A percentile compares a stretch with the other conserved stretches of the same genome.
Evolutionary conservation across 768 basidiomycete species (phyloP).

Genomic region (Floccularia luteovirens): DNA sequence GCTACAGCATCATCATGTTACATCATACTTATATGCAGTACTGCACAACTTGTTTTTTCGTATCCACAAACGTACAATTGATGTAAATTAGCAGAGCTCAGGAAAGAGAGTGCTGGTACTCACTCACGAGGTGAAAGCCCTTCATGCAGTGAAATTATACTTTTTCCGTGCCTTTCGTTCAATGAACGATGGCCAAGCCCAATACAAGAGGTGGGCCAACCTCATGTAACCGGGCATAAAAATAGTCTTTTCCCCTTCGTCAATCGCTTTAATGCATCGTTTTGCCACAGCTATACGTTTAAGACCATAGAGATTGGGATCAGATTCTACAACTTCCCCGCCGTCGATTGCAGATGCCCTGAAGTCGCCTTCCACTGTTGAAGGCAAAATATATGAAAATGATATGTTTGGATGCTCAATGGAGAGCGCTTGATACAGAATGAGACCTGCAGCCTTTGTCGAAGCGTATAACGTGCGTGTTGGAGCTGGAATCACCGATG

Average conservation of each 20-base stretch:
- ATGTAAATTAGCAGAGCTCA: too few species aligned
- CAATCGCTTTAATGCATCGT: conserved; percentile 53
- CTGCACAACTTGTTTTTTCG: too few species aligned
- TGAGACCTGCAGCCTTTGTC: conserved; percentile 72
- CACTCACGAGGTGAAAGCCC: too few species aligned
- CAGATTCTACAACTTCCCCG: conserved; percentile 32
- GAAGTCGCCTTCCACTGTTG: conserved; percentile 71
- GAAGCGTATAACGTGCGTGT: conserved; percentile 80
- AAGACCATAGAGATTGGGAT: conserved; percentile 53
- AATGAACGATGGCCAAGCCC: conserved; percentile 51
- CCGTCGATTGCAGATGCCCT: conserved; percentile 73
- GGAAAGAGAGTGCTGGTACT: too few species aligned
- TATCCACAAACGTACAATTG: too few species aligned
- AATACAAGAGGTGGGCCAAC: conserved; percentile 50
- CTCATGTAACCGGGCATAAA: conserved; percentile 47
- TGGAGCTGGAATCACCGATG: conserved; percentile 76
- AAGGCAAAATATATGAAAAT: conserved; percentile 58
- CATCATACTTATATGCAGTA: too few species aligned
- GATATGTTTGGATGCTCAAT: conserved; percentile 70
- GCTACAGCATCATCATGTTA: too few species aligned
- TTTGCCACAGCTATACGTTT: conserved; percentile 53
- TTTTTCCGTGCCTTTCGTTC: conserved; percentile 55
- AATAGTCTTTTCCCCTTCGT: conserved; percentile 46
- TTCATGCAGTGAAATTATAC: conserved; percentile 38
- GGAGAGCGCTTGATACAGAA: conserved; percentile 72